phyloP scores from a whole-genome alignment of 1,139 yeast species.

The Candida smagusa region DNA sequence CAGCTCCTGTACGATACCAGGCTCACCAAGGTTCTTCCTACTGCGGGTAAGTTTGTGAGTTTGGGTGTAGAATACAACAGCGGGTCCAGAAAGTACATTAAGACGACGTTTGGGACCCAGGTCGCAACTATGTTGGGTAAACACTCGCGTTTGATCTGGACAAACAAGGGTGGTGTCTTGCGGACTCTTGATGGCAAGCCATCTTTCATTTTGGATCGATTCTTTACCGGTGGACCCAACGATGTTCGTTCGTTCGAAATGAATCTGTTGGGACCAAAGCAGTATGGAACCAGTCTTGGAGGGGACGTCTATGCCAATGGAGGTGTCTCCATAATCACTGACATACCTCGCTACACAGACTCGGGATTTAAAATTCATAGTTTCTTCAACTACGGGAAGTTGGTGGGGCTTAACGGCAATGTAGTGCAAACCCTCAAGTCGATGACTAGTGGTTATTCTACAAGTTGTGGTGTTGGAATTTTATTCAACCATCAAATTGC shows the following conservation, averaged over 20 bases:
- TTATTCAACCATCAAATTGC: conserved; percentile 86
- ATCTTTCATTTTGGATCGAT: conserved; percentile 60
- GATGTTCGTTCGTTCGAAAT: conserved; percentile 73
- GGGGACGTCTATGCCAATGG: conserved; percentile 75
- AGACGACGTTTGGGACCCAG: conserved; percentile 48
- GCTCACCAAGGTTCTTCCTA: conserved; percentile 53
- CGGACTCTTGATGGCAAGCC: conserved; percentile 29
- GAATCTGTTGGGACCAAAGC: conserved; percentile 87
- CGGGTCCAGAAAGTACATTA: conserved; percentile 34
- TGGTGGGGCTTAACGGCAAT: conserved; percentile 40
- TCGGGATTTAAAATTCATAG: conserved; percentile 68
- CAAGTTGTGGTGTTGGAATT: conserved; percentile 72
- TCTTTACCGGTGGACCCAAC: conserved; percentile 70
- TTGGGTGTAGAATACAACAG: conserved; percentile 54
- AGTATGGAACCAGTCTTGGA: conserved; percentile 59
- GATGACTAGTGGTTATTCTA: conserved; percentile 37
- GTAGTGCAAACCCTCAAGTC: conserved; percentile 18
- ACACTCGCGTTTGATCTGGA: conserved; percentile 28
- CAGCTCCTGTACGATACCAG: conserved; percentile 55
- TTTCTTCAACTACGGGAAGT: conserved; percentile 72
- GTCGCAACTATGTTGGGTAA: conserved; percentile 23
- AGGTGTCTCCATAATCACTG: conserved; percentile 66
- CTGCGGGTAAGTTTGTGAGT: conserved; percentile 53
- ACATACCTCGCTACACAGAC: conserved; percentile 58
- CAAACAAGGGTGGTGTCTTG: conserved; percentile 53